A percentile compares a stretch with the other conserved stretches of the same genome.
Evolutionary conservation across 2,329 filamentous ascomycete species (phyloP).

Genomic region (Hawksworthiomyces lignivorus): DNA sequence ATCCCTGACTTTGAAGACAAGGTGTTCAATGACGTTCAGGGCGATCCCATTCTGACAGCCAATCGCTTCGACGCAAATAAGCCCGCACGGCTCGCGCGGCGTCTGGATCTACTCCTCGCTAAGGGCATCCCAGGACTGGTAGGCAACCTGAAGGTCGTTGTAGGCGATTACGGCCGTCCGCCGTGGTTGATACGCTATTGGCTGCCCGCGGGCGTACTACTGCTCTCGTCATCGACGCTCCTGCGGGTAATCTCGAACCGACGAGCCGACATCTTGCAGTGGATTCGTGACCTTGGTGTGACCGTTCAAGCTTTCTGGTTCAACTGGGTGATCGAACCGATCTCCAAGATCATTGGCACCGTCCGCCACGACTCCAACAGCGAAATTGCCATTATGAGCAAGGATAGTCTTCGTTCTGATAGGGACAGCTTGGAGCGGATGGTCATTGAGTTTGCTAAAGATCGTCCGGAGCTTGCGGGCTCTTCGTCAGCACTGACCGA

Average conservation of each 20-base stretch:
- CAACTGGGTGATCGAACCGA: slow-evolving; percentile 91
- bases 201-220: slow-evolving; percentile 63
- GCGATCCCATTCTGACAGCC: slow-evolving; percentile 50
- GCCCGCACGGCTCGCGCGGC: slow-evolving; percentile 55
- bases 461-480: slow-evolving; percentile 60
- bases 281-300: slow-evolving; percentile 69
- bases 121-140: slow-evolving; percentile 61
- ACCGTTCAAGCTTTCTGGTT: slow-evolving; percentile 86
- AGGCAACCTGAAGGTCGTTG: slow-evolving; percentile 44
- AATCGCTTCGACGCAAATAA: slow-evolving; percentile 42
- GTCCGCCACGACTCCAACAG: slow-evolving; percentile 89
- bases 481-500: slow-evolving; percentile 50
- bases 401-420: slow-evolving; percentile 82
- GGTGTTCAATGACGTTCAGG: slow-evolving; percentile 55
- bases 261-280: slow-evolving; percentile 68
- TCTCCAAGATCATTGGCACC: slow-evolving; percentile 75
- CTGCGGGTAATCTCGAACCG: slow-evolving; percentile 68
- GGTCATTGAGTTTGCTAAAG: slow-evolving; percentile 91
- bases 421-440: slow-evolving; percentile 89
- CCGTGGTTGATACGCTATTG: slow-evolving; percentile 75
- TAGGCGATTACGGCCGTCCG: slow-evolving; percentile 65
- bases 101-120: slow-evolving; percentile 62
- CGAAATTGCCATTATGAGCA: slow-evolving; percentile 95
- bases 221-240: slow-evolving; percentile 83
- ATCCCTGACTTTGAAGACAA: slow-evolving; percentile 58